Percentiles rank a stretch among this genome's conserved stretches.
Conservation (phyloP, 129 eudicot genomes). For the Escallonia rubra region DNA sequence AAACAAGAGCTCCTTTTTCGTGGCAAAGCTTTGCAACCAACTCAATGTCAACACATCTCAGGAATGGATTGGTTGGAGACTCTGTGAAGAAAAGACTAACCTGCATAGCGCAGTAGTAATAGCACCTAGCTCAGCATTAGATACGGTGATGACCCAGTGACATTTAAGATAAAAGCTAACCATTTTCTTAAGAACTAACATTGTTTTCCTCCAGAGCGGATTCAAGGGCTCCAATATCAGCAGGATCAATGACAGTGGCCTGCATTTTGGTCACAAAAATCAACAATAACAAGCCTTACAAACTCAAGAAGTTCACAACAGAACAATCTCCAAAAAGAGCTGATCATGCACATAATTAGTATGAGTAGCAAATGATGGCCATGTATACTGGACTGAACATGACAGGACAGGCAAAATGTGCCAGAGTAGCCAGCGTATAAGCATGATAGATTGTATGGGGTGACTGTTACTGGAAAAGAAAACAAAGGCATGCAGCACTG, state of each 20-base stretch:
- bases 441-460: neutral
- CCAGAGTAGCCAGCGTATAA: neutral
- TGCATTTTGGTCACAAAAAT: slow-evolving; percentile 11
- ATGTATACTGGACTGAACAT: neutral
- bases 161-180: neutral
- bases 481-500: neutral
- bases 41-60: slow-evolving; percentile 91
- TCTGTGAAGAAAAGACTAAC: slow-evolving; percentile 81
- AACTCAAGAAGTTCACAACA: neutral
- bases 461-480: neutral
- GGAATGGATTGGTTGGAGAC: slow-evolving; percentile 90
- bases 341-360: neutral
- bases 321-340: neutral
- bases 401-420: neutral
- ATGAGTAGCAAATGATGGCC: neutral
- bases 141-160: neutral
- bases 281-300: slow-evolving; percentile 4
- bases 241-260: slow-evolving; percentile 90
- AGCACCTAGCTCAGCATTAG: neutral
- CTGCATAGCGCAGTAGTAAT: slow-evolving; percentile 28
- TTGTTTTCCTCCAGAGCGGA: slow-evolving; percentile 55
- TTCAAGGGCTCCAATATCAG: slow-evolving; percentile 64
- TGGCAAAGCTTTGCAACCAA: slow-evolving; percentile 34
- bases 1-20: slow-evolving; percentile 24
- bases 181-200: slow-evolving; percentile 31